Evolutionary conservation across 2,329 filamentous ascomycete species (phyloP).

Genomic region (Colletotrichum graminicola): DNA sequence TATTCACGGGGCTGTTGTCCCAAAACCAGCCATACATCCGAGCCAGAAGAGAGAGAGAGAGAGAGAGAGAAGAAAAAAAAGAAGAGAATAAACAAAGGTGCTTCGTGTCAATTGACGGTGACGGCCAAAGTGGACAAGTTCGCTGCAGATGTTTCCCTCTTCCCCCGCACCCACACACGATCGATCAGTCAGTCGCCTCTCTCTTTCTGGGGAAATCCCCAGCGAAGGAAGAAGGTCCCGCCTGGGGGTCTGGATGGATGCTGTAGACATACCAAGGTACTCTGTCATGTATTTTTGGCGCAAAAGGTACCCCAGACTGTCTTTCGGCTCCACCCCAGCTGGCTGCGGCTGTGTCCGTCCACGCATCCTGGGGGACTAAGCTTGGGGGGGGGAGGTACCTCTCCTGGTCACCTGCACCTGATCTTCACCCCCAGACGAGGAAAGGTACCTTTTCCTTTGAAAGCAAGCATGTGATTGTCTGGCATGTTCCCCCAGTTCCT

Average conservation of each 20-base stretch:
- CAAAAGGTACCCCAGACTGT: background rate
- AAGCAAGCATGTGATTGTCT: conserved; percentile 40
- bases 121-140: background rate
- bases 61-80: too few relatives aligned
- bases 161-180: background rate
- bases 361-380: background rate
- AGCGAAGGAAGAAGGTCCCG: too few relatives aligned
- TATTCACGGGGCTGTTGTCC: background rate
- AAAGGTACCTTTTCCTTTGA: conserved; percentile 4
- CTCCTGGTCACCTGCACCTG: conserved; percentile 10
- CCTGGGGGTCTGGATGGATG: too few relatives aligned
- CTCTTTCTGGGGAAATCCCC: background rate
- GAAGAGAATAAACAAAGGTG: too few relatives aligned
- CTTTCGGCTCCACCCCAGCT: background rate
- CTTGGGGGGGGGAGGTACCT: background rate
- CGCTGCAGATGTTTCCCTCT: conserved; percentile 8
- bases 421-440: conserved; percentile 5
- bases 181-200: background rate
- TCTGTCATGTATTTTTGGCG: background rate
- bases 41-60: too few relatives aligned
- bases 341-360: conserved; percentile 19
- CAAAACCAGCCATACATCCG: background rate
- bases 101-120: conserved; percentile 1
- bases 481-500: conserved; percentile 2
- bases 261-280: background rate